A percentile compares a stretch with the other conserved stretches of the same genome.
Conservation (phyloP, 495 filamentous ascomycete genomes). For the Glutinoglossum americanum region DNA sequence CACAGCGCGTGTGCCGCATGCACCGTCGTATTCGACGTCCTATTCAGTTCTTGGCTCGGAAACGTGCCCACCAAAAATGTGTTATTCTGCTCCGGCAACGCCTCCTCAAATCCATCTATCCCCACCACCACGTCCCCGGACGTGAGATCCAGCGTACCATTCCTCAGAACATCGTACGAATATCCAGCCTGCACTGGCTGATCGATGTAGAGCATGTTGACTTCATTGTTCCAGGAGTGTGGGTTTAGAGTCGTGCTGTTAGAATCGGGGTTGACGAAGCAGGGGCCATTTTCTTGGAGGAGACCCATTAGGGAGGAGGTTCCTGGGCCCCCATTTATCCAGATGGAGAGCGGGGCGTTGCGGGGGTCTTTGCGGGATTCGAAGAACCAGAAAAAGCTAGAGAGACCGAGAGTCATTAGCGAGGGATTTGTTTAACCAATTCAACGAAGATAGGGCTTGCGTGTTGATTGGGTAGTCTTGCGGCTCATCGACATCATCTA, state of each 20-base stretch:
- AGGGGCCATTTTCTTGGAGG: constrained; percentile 12
- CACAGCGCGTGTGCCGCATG: constrained; percentile 33
- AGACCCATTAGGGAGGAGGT: constrained; percentile 19
- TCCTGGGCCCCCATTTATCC: constrained; percentile 32
- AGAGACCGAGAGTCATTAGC: no score
- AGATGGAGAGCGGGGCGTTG: constrained; percentile 29
- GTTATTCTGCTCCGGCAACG: no score
- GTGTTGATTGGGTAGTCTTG: constrained; percentile 48
- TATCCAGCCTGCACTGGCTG: constrained; percentile 4
- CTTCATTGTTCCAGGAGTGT: constrained; percentile 11
- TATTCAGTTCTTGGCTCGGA: constrained; percentile 22
- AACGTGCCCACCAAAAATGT: constrained; percentile 42
- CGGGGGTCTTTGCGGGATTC: constrained; percentile 31
- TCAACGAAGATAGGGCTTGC: no score
- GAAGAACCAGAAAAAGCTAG: constrained; percentile 70
- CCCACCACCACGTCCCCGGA: no score
- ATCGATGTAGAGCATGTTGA: constrained; percentile 13
- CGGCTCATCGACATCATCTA: constrained; percentile 17
- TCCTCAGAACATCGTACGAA: constrained; percentile 13
- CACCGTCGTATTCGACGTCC: constrained; percentile 27
- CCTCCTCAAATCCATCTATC: no score
- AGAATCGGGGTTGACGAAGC: constrained; percentile 8
- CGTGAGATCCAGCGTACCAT: constrained; percentile 26
- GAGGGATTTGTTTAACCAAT: no score
- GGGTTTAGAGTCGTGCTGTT: constrained; percentile 20